Evolutionary conservation across 495 filamentous ascomycete genomes (phyloP).

Genomic region (Aspergillus mulundensis): DNA sequence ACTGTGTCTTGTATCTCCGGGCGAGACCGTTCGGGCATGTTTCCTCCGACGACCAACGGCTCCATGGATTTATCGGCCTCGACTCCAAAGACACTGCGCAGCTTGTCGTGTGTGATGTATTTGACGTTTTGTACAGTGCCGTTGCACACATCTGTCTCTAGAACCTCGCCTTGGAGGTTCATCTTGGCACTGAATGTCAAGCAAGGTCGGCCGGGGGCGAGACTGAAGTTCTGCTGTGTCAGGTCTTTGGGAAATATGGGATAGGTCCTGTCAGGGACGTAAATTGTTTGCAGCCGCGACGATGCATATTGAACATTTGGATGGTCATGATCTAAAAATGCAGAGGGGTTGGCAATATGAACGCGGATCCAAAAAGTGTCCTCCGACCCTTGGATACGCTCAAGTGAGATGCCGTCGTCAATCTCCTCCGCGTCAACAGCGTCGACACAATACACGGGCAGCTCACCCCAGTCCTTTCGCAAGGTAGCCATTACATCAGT

Average conservation of each 20-base stretch:
- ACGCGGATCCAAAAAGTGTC: constrained; percentile 74
- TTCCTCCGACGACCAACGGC: constrained; percentile 40
- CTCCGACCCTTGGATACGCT: constrained; percentile 53
- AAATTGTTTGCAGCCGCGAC: constrained; percentile 60
- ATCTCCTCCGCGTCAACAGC: constrained; percentile 66
- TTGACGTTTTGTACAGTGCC: constrained; percentile 69
- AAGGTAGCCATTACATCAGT: constrained; percentile 51
- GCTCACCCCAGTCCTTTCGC: constrained; percentile 65
- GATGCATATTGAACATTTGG: constrained; percentile 61
- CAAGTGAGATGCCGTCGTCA: constrained; percentile 85
- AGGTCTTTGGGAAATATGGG: constrained; percentile 66
- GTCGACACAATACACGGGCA: constrained; percentile 84
- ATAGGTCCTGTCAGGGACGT: constrained; percentile 66
- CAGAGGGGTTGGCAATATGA: constrained; percentile 90
- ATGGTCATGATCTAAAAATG: constrained; percentile 61
- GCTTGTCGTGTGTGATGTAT: constrained; percentile 59
- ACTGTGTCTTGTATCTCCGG: constrained; percentile 21
- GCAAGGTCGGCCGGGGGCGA: constrained; percentile 61
- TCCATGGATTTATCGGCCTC: constrained; percentile 4
- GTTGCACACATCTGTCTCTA: constrained; percentile 68
- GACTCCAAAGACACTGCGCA: constrained; percentile 49
- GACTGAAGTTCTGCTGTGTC: constrained; percentile 61
- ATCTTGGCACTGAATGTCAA: constrained; percentile 81
- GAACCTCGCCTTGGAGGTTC: constrained; percentile 58
- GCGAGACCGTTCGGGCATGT: constrained; percentile 11